Percentiles rank a stretch among this genome's conserved stretches.
Evolutionary conservation across 2,329 filamentous ascomycete species (phyloP).

Genomic region (Tolypocladium amazonense): DNA sequence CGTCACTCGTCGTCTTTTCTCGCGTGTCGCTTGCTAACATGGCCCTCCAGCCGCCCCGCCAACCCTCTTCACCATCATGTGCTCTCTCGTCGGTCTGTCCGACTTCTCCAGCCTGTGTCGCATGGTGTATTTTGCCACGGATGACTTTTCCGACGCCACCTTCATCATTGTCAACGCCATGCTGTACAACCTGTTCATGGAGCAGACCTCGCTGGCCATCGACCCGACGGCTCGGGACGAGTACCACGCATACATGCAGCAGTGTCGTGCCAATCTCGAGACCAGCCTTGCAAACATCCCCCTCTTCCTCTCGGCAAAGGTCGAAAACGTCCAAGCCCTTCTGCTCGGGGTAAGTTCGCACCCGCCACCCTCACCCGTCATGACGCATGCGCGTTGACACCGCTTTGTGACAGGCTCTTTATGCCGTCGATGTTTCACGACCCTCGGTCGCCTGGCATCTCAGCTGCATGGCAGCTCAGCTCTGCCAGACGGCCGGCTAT

Average conservation of each 20-base stretch:
- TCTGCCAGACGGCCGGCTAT: constrained; percentile 53
- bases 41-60: constrained; percentile 28
- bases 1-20: not conserved
- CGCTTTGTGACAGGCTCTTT: constrained; percentile 34
- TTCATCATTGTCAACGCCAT: constrained; percentile 41
- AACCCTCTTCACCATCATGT: constrained; percentile 38
- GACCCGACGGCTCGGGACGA: constrained; percentile 21
- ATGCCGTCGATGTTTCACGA: constrained; percentile 51
- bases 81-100: constrained; percentile 35
- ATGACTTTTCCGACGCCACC: constrained; percentile 36
- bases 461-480: constrained; percentile 43
- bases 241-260: constrained; percentile 25
- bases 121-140: constrained; percentile 38
- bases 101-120: constrained; percentile 40
- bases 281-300: constrained; percentile 40
- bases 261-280: constrained; percentile 38
- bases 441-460: constrained; percentile 56
- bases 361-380: not conserved
- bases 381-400: not conserved
- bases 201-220: constrained; percentile 27
- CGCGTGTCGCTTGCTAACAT: constrained; percentile 1
- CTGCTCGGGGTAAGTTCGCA: constrained; percentile 39
- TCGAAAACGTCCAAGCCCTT: constrained; percentile 46
- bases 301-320: constrained; percentile 43
- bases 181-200: constrained; percentile 38